These are phyloP conservation scores for Wallacemonas sp. DNA, from an alignment of 208 protist genomes.

Conservation along the genomic window DNA sequence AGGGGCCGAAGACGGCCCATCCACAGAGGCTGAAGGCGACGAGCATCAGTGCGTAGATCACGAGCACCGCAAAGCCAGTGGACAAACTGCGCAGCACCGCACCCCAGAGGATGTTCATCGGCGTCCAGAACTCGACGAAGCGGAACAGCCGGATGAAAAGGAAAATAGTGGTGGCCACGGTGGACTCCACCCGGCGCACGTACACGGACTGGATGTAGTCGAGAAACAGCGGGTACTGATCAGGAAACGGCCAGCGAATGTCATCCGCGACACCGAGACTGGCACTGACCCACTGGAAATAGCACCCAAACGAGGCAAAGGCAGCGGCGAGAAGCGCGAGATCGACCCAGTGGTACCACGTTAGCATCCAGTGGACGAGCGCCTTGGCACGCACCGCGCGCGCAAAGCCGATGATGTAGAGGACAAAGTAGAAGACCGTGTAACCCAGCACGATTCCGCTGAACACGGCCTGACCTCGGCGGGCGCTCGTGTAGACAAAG, in stretches of 20 bases:
- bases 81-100: constrained; percentile 3
- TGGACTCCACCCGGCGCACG: constrained; percentile 5
- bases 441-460: constrained; percentile 20
- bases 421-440: constrained; percentile 16
- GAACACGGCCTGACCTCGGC: constrained; percentile 17
- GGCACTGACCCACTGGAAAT: constrained; percentile 21
- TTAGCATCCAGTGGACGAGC: constrained; percentile 4
- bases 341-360: constrained; percentile 30
- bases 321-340: constrained; percentile 21
- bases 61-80: neutral
- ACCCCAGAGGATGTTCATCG: constrained; percentile 14
- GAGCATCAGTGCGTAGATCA: constrained; percentile 27
- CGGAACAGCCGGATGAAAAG: constrained; percentile 30
- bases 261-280: neutral
- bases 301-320: constrained; percentile 17
- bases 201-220: constrained; percentile 19
- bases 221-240: constrained; percentile 16
- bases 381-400: neutral
- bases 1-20: constrained; percentile 32
- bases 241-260: constrained; percentile 15
- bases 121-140: constrained; percentile 24
- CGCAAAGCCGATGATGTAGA: constrained; percentile 17
- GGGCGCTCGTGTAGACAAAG: constrained; percentile 22
- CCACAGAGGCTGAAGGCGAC: constrained; percentile 33
- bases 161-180: constrained; percentile 22